Base-by-base conservation (phyloP, 192 early-diverging fungal species). In the Linnemannia hyalina region DNA sequence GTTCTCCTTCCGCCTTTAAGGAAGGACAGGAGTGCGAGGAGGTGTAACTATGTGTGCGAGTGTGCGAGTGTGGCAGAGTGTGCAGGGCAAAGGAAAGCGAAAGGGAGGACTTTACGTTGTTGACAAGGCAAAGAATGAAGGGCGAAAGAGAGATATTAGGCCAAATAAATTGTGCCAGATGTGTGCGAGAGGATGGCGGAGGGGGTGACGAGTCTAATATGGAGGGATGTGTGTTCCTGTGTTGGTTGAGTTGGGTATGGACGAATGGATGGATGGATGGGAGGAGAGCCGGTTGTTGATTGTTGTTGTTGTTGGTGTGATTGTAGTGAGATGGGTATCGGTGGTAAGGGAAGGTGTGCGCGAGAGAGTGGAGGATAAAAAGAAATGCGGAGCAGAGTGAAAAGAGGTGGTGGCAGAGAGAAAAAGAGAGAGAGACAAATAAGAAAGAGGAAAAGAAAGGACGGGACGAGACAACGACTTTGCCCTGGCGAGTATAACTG, bases 361-460 rank as follows among this genome's bases (percentile, higher is more conserved):
- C 13, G 13, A 46, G 44, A 46, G 44, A 15, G 18, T 18, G 18
- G 18, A 73, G 7, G n/a, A 22, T 44, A 38, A 20, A 23, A n/a
- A 18, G 69, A 23, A 42, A 70, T 20, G 20, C 15, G 36, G 40
- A 70, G 20, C 6, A 73, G 40, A 29, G 23, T 10, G 70, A 72
- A 16, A 44, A 73, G 35, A 49, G 10, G 75, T 26, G 46, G 72
- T 80, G 49, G 23, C 57, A 80, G 46, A 46, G 35, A 32, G 15
- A 86, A 29, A 54, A 42, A 86, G 29, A 76, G 63, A 70, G 80
- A 73, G 22, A 16, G 78, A 52, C 15, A 80, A 89, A 40, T 54
- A 74, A 38, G 49, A 52, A 87, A 18, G 85, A 85, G 36, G 80
- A 81, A 38, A 52, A 83, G 72, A 81, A 71, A 29, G 75, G 70